Evolutionary conservation across 495 filamentous ascomycete genomes (phyloP).

Genomic region (Lineolata rhizophorae): DNA sequence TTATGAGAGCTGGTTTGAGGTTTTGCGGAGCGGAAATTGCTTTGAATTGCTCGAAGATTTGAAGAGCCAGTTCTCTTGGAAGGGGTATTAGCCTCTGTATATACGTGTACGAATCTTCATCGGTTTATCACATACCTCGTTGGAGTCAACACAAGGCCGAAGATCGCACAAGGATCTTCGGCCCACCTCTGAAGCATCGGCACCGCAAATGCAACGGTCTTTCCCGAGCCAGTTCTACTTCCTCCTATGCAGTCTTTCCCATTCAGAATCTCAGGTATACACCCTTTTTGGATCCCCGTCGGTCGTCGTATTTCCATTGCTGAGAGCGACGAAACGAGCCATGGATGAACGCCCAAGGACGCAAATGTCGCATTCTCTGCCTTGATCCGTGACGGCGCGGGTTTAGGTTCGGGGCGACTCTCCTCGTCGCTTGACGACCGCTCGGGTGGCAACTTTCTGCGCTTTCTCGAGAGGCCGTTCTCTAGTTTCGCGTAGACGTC

Average conservation of each 20-base stretch:
- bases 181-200: constrained; percentile 90
- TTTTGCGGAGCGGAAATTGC: constrained; percentile 71
- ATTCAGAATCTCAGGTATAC: constrained; percentile 75
- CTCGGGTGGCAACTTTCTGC: background rate
- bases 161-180: constrained; percentile 77
- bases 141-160: constrained; percentile 70
- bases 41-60: constrained; percentile 88
- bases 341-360: constrained; percentile 52
- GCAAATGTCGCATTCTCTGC: constrained; percentile 42
- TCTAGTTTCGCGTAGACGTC: too few relatives aligned
- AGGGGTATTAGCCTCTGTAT: background rate
- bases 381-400: background rate
- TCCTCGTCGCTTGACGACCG: background rate
- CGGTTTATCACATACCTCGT: constrained; percentile 34
- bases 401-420: background rate
- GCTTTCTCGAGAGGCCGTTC: too few relatives aligned
- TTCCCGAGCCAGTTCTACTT: constrained; percentile 89
- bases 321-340: constrained; percentile 67
- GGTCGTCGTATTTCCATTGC: constrained; percentile 77
- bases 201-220: constrained; percentile 90
- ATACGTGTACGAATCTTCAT: background rate
- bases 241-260: constrained; percentile 88
- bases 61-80: constrained; percentile 65
- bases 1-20: constrained; percentile 68
- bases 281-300: constrained; percentile 77